Evolutionary conservation across 2,329 filamentous ascomycete genomes (phyloP).

Genomic region (Fusarium graminum): DNA sequence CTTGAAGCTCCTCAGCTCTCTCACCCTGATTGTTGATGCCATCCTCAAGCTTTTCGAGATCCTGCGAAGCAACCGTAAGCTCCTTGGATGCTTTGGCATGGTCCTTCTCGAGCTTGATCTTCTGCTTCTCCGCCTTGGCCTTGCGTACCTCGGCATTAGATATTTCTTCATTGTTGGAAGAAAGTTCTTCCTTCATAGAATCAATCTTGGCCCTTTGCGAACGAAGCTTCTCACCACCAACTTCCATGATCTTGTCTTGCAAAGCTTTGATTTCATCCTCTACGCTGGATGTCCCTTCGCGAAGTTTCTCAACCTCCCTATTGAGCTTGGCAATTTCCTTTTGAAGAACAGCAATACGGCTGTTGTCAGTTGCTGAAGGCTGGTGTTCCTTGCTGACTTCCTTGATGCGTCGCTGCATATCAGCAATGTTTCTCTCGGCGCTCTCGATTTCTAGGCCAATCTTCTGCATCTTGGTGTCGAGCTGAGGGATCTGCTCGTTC

Average conservation of each 20-base stretch:
- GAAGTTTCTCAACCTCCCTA: constrained; percentile 83
- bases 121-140: constrained; percentile 94
- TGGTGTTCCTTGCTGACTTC: constrained; percentile 86
- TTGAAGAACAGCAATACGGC: constrained; percentile 77
- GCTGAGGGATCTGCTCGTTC: constrained; percentile 81
- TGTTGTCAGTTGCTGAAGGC: constrained; percentile 83
- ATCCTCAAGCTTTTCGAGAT: constrained; percentile 81
- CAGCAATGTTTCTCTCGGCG: constrained; percentile 83
- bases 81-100: constrained; percentile 83
- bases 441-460: constrained; percentile 89
- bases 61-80: constrained; percentile 75
- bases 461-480: constrained; percentile 94
- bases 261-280: constrained; percentile 93
- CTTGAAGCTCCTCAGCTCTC: constrained; percentile 78
- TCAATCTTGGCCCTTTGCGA: constrained; percentile 93
- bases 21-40: constrained; percentile 83
- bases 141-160: constrained; percentile 89
- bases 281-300: constrained; percentile 85
- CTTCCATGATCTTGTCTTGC: constrained; percentile 98
- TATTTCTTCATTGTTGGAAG: constrained; percentile 82
- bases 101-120: constrained; percentile 87
- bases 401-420: constrained; percentile 85
- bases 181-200: constrained; percentile 86
- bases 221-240: constrained; percentile 92
- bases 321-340: constrained; percentile 82